A percentile compares a stretch with the other conserved stretches of the same genome.
These are phyloP conservation scores for Dichotomopilus funicola DNA, from an alignment of 2,329 filamentous ascomycete genomes.

Conservation along the genomic window DNA sequence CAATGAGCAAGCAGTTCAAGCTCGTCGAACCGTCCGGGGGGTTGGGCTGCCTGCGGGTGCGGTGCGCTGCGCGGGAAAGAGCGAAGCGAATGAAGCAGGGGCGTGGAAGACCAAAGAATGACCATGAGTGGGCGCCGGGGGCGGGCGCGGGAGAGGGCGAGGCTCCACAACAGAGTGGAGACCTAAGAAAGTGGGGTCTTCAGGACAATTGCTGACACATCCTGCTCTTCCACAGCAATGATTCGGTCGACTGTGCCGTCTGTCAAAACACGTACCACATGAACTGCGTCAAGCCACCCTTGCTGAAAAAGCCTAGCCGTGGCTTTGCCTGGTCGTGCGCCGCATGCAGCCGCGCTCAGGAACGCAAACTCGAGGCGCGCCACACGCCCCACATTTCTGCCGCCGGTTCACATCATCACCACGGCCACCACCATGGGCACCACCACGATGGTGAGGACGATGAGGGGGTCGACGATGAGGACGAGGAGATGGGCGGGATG, in stretches of 20 bases:
- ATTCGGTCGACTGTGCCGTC: slow-evolving; percentile 95
- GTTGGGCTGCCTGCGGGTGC: too few species aligned
- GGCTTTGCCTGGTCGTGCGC: slow-evolving; percentile 98
- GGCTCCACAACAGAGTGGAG: slow-evolving; percentile 8
- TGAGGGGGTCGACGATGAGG: slow-evolving; percentile 61
- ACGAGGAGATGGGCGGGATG: slow-evolving; percentile 53
- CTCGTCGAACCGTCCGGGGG: too few species aligned
- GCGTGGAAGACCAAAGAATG: slow-evolving; percentile 9
- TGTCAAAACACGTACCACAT: slow-evolving; percentile 96
- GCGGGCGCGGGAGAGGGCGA: background rate
- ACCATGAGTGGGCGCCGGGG: slow-evolving; percentile 4
- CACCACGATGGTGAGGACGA: slow-evolving; percentile 60
- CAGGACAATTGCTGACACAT: slow-evolving; percentile 24
- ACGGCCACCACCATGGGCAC: slow-evolving; percentile 41
- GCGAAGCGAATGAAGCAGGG: background rate
- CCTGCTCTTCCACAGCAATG: slow-evolving; percentile 51
- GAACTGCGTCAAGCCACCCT: slow-evolving; percentile 87
- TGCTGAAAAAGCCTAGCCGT: slow-evolving; percentile 92
- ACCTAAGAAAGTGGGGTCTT: background rate
- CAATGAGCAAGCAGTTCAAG: background rate
- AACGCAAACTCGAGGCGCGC: slow-evolving; percentile 82
- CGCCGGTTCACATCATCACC: too few species aligned
- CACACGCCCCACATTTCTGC: slow-evolving; percentile 70
- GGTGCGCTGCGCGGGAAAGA: too few species aligned
- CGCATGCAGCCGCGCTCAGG: slow-evolving; percentile 91